Percentiles rank a stretch among this genome's conserved stretches.
phyloP scores from a whole-genome alignment of 2,329 filamentous ascomycete genomes.

The Clonostachys byssicola region DNA sequence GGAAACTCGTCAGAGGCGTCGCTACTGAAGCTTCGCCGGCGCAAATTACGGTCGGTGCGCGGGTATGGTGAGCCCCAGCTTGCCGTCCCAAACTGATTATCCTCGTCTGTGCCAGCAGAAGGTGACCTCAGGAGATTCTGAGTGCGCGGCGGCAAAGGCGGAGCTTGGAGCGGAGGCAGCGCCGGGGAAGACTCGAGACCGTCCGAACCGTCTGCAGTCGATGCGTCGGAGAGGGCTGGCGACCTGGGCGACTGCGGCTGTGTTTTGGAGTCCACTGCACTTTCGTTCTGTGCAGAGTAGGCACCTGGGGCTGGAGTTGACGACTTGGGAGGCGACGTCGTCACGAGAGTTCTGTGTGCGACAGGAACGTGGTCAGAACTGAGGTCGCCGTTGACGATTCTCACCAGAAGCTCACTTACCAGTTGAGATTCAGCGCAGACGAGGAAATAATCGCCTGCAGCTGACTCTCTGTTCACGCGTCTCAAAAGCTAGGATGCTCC shows the following conservation, averaged over 20 bases:
- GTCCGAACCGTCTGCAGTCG: slow-evolving; percentile 54
- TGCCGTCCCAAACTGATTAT: slow-evolving; percentile 58
- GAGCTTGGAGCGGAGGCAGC: slow-evolving; percentile 54
- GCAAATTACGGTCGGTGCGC: slow-evolving; percentile 50
- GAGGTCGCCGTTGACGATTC: not conserved
- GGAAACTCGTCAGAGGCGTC: slow-evolving; percentile 54
- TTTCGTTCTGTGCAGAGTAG: slow-evolving; percentile 56
- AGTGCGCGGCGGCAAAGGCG: slow-evolving; percentile 52
- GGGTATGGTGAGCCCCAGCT: slow-evolving; percentile 93
- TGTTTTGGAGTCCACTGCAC: slow-evolving; percentile 30
- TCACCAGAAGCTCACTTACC: slow-evolving; percentile 30
- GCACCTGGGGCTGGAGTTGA: slow-evolving; percentile 49
- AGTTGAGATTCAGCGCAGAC: slow-evolving; percentile 60
- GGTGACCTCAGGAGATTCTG: slow-evolving; percentile 53
- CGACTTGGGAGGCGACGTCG: slow-evolving; percentile 51
- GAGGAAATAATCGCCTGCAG: slow-evolving; percentile 52
- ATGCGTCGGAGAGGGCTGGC: slow-evolving; percentile 57
- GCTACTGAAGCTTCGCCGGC: slow-evolving; percentile 50
- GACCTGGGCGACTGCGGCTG: slow-evolving; percentile 38
- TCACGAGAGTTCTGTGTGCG: slow-evolving; percentile 31
- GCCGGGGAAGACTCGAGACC: slow-evolving; percentile 52
- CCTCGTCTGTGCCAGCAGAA: slow-evolving; percentile 22
- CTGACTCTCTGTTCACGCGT: slow-evolving; percentile 41
- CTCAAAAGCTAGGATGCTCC: no score
- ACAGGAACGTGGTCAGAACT: no score